Evolutionary conservation across 2,329 filamentous ascomycete species (phyloP), one percentile per base, ranked within the genome.

Genomic region (Myriangium duriaei): DNA sequence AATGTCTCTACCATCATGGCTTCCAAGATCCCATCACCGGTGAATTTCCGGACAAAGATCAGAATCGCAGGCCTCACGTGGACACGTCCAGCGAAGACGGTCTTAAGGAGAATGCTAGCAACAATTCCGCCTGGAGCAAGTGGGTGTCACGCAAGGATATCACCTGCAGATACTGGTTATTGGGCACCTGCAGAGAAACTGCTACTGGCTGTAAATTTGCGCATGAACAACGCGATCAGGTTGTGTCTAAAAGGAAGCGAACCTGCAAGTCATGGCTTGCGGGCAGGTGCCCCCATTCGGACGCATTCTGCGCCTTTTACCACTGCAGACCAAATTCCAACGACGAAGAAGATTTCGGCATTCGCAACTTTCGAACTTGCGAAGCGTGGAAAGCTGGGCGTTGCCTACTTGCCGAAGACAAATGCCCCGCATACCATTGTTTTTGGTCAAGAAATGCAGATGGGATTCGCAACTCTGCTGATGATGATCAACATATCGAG

Each of bases 111-210:
- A 26, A 26, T 26, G 21, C n/a, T n/a, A 26, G 7, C 21, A 26
- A 7, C 21, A n/a, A 26, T 7, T 7, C 21, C 21, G n/a, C n/a
- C n/a, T n/a, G n/a, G n/a, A n/a, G 7, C n/a, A 26, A 26, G 21
- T 26, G n/a, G 7, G n/a, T 26, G 21, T n/a, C 21, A n/a, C 21
- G 7, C 21, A n/a, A n/a, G 7, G 21, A 37, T n/a, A 40, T 42
- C 12, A 50, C 49, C 2, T 52, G 50, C 33, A 39, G 38, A 28
- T 46, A 40, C 19, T 51, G 49, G 49, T 37, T 30, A 4, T 13
- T 28, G 7, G 36, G 39, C 1, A 30, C 5, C 7, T 51, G 49
- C 37, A 42, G 16, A 1, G 43, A 42, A 10, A 11, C 30, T 12
- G 44, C 42, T 6, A 18, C 26, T 11, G 21, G 32, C 12, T 49